A percentile compares a stretch with the other conserved stretches of the same genome.
Evolutionary conservation across 306 rosid species (phyloP).

Genomic region (Citrullus colocynthis): DNA sequence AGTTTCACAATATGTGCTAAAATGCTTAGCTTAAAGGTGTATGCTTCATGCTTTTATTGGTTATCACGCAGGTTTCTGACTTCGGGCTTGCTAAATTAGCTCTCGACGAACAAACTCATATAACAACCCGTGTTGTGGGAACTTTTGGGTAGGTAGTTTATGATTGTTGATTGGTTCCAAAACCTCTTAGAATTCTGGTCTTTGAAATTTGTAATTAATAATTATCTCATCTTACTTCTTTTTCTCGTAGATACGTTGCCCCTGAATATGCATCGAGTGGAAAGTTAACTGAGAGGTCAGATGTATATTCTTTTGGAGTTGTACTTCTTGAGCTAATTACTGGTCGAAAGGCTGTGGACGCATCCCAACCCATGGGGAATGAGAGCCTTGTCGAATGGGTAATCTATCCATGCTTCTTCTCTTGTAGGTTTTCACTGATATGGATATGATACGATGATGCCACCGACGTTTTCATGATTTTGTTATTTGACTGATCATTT

Average conservation of each 20-base stretch:
- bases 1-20: background rate
- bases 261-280: slow-evolving; percentile 98
- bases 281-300: slow-evolving; percentile 78
- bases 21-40: background rate
- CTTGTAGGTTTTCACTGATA: background rate
- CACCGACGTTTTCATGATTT: background rate
- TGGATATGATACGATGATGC: background rate
- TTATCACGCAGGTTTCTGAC: slow-evolving; percentile 62
- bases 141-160: slow-evolving; percentile 68
- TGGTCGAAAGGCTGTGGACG: slow-evolving; percentile 80
- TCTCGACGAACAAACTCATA: slow-evolving; percentile 56
- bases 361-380: slow-evolving; percentile 73
- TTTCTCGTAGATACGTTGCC: slow-evolving; percentile 58
- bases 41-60: background rate
- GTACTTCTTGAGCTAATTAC: slow-evolving; percentile 89
- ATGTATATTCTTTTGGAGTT: slow-evolving; percentile 83
- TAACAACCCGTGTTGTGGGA: slow-evolving; percentile 85
- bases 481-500: background rate
- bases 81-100: slow-evolving; percentile 92
- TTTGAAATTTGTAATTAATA: background rate
- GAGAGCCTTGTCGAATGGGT: slow-evolving; percentile 97
- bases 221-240: background rate
- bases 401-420: slow-evolving; percentile 7
- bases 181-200: background rate
- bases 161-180: background rate